These are phyloP conservation scores for Pseudogymnoascus sp. DNA, from an alignment of 2,329 filamentous ascomycete genomes.

Conservation along the genomic window DNA sequence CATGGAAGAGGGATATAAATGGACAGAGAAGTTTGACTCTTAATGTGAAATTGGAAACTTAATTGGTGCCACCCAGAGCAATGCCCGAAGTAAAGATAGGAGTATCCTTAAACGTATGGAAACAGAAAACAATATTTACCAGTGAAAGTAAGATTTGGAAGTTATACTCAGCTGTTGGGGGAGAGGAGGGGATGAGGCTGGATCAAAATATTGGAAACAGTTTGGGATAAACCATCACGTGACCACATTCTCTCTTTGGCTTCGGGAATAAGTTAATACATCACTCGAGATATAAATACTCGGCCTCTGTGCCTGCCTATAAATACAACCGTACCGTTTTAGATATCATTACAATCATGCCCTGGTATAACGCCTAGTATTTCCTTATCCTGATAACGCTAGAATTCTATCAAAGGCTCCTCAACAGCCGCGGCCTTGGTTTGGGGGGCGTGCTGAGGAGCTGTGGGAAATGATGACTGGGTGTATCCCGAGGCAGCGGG, in stretches of 20 bases:
- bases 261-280: not conserved
- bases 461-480: constrained; percentile 58
- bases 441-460: constrained; percentile 53
- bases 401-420: constrained; percentile 76
- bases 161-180: not conserved
- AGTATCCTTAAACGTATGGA: not conserved
- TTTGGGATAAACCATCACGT: not conserved
- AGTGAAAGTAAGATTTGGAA: not conserved
- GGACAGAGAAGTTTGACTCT: not conserved
- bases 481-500: constrained; percentile 43
- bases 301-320: not conserved
- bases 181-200: not conserved
- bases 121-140: not conserved
- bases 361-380: constrained; percentile 6
- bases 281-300: not conserved
- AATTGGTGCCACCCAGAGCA: not conserved
- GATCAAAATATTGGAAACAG: not conserved
- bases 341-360: constrained; percentile 1
- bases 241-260: not conserved
- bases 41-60: not conserved
- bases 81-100: not conserved
- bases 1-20: not conserved
- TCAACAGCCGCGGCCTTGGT: constrained; percentile 53
- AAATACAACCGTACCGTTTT: constrained; percentile 5
- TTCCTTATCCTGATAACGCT: constrained; percentile 7